Base-by-base conservation (phyloP, 208 protist species). In the Novymonas esmeraldas region DNA sequence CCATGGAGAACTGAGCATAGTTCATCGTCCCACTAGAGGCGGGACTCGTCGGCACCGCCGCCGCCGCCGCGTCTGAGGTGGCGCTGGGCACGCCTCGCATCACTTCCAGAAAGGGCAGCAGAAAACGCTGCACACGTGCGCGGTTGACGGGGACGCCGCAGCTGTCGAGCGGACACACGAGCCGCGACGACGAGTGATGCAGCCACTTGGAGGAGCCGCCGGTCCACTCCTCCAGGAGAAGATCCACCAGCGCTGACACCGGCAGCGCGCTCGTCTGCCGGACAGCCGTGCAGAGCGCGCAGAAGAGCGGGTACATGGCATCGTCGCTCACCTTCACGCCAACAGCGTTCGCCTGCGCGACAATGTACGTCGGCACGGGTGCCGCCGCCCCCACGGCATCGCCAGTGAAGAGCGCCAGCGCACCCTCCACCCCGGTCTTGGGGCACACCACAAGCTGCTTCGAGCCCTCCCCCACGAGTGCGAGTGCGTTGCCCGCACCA, bases 1-100 rank as follows among this genome's bases (percentile, higher is more conserved):
- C 68, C 74, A 94, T 85, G 11, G 90, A 93, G 55, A 95, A 95
- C 60, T 93, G 85, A 16, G 87, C 82, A 68, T 94, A 94, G 70
- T 90, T 94, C 14, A 95, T 72, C 14, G 73, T 64, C 31, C 28
- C 29, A n/a, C 24, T 16, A n/a, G 13, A 36, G 1, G 2, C 28
- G 29, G 26, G 36, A 18, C 33, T 49, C 38, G n/a, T 14, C n/a
- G n/a, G 1, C 22, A 2, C 16, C 9, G 9, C n/a, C 51, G 63
- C 10, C n/a, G 18, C 3, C 6, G 18, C 24, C 6, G 7, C 9
- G 16, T 16, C n/a, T n/a, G n/a, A n/a, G n/a, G n/a, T 18, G 3
- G 48, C 26, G 22, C 20, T 26, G 3, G 58, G 31, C 11, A 33
- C 6, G 31, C 57, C 39, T 1, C 64, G 58, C 63, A 71, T 78